A percentile compares a stretch with the other conserved stretches of the same genome.
phyloP scores from a whole-genome alignment of 2,329 filamentous ascomycete genomes.

The Claviceps humidiphila region DNA sequence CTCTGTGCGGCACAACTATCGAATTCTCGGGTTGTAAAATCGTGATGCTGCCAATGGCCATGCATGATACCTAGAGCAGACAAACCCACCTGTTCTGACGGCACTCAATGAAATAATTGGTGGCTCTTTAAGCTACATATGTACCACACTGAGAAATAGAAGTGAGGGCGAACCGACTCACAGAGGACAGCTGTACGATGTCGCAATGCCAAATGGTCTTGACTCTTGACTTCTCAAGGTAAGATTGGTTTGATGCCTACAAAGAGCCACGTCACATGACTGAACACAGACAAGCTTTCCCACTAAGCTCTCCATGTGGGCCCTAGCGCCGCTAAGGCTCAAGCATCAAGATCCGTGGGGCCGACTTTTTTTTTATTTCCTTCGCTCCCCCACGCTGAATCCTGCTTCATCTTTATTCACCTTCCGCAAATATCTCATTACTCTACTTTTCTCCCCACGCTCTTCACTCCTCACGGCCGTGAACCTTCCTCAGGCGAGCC shows the following conservation, averaged over 20 bases:
- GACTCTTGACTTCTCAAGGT: no score
- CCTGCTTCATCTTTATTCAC: neutral
- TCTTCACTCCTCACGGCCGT: constrained; percentile 29
- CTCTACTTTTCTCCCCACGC: neutral
- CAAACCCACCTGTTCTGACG: no score
- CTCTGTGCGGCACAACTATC: no score
- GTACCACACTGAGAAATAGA: no score
- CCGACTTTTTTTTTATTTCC: constrained; percentile 4
- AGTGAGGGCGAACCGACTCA: no score
- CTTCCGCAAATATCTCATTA: constrained; percentile 2
- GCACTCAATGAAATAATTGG: no score
- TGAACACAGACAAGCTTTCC: neutral
- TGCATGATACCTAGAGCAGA: no score
- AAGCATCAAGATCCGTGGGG: neutral
- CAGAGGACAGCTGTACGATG: no score
- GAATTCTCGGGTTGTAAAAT: no score
- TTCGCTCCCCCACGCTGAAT: constrained; percentile 1
- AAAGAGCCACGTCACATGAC: neutral
- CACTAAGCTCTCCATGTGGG: neutral
- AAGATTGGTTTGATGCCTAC: neutral
- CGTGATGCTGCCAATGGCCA: no score
- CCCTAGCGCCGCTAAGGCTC: neutral
- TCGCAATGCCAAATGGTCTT: no score
- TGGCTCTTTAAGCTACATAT: no score
- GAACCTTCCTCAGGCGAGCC: constrained; percentile 35